Conservation (phyloP, 768 basidiomycete genomes). For the Solioccasus polychromus region DNA sequence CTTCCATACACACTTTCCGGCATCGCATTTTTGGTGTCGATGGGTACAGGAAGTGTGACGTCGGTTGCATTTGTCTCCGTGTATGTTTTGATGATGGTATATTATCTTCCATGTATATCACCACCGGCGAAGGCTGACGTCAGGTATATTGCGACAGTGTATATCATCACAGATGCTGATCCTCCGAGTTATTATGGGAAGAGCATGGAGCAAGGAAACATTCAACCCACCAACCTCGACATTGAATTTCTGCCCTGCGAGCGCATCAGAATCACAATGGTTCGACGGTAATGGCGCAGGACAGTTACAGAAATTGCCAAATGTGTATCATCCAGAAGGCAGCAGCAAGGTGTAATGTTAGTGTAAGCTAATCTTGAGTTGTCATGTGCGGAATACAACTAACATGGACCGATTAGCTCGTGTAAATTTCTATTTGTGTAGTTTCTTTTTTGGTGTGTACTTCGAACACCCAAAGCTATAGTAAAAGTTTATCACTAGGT, state of each 20-base stretch:
- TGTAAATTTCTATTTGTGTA: no score
- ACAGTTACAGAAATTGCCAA: conserved; percentile 1
- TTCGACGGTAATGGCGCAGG: background rate
- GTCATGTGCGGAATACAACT: no score
- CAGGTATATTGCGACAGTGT: no score
- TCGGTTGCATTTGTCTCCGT: conserved; percentile 11
- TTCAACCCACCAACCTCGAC: background rate
- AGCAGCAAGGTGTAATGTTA: no score
- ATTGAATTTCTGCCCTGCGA: conserved; percentile 6
- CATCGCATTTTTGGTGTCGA: conserved; percentile 21
- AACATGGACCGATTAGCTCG: no score
- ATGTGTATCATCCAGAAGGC: background rate
- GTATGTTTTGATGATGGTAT: conserved; percentile 22
- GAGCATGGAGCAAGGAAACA: conserved; percentile 10
- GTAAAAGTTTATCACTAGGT: no score
- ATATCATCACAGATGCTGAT: conserved; percentile 29
- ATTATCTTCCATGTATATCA: no score
- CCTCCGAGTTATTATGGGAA: conserved; percentile 20
- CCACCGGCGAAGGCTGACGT: no score
- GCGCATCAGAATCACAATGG: background rate
- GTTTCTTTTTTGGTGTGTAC: no score
- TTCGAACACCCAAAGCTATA: no score
- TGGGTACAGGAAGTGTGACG: conserved; percentile 12
- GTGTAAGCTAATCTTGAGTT: no score
- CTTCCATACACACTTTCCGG: conserved; percentile 26